These are phyloP conservation scores for Paecilomyces sp. DNA, from an alignment of 2,329 filamentous ascomycete species.

Conservation along the genomic window DNA sequence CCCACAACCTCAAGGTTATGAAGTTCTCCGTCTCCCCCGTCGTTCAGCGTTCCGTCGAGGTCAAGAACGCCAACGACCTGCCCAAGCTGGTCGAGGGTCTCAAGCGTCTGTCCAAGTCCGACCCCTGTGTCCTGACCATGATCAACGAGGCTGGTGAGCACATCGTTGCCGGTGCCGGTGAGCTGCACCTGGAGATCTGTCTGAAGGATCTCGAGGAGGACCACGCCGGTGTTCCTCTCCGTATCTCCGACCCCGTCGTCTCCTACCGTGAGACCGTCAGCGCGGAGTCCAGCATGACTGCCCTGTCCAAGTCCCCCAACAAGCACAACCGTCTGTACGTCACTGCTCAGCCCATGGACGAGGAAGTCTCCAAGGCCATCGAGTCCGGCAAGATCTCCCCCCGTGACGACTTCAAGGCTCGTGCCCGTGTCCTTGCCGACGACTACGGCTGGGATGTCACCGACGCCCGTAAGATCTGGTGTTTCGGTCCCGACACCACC, in stretches of 20 bases:
- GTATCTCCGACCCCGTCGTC: slow-evolving; percentile 96
- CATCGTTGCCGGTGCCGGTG: slow-evolving; percentile 97
- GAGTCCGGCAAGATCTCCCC: slow-evolving; percentile 86
- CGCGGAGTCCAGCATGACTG: slow-evolving; percentile 81
- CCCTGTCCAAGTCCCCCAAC: slow-evolving; percentile 99
- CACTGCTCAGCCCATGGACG: slow-evolving; percentile 78
- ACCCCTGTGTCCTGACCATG: slow-evolving; percentile 90
- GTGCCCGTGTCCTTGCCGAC: slow-evolving; percentile 91
- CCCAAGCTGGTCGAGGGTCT: slow-evolving; percentile 99
- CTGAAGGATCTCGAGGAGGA: slow-evolving; percentile 99
- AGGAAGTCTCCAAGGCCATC: slow-evolving; percentile 87
- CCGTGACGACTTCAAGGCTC: slow-evolving; percentile 98
- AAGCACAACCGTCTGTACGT: slow-evolving; percentile 99
- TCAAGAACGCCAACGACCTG: slow-evolving; percentile 99
- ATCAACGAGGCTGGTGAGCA: slow-evolving; percentile 95
- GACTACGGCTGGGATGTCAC: slow-evolving; percentile 99
- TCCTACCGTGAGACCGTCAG: slow-evolving; percentile 96
- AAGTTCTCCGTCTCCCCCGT: slow-evolving; percentile 99
- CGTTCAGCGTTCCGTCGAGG: slow-evolving; percentile 96
- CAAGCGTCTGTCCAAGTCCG: slow-evolving; percentile 99
- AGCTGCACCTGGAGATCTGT: slow-evolving; percentile 99
- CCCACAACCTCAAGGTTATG: slow-evolving; percentile 99
- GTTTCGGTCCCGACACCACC: slow-evolving; percentile 95
- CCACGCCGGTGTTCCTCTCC: slow-evolving; percentile 96
- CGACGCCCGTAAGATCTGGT: slow-evolving; percentile 99